A percentile compares a stretch with the other conserved stretches of the same genome.
phyloP scores from a whole-genome alignment of 2,329 filamentous ascomycete species.

The Alternaria metachromatica region DNA sequence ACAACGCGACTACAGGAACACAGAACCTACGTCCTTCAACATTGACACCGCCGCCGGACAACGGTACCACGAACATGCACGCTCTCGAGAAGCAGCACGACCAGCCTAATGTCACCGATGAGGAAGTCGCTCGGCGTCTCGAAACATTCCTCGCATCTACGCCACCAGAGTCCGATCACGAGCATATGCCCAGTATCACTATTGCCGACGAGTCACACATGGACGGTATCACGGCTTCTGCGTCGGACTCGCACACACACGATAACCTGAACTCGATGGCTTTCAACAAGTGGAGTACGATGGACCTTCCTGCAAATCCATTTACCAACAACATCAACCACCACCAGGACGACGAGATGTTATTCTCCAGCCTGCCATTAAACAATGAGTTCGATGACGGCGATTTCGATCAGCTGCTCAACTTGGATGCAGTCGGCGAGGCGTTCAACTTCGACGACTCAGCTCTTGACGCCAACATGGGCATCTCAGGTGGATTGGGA shows the following conservation, averaged over 20 bases:
- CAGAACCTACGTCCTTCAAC: conserved; percentile 34
- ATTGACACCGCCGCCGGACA: conserved; percentile 52
- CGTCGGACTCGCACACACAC: not conserved
- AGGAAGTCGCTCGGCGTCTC: conserved; percentile 56
- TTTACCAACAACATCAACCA: conserved; percentile 36
- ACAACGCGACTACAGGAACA: conserved; percentile 14
- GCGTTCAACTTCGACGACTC: conserved; percentile 44
- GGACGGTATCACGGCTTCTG: conserved; percentile 11
- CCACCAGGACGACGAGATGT: conserved; percentile 43
- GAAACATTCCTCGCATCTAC: conserved; percentile 60
- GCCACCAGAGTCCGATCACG: conserved; percentile 54
- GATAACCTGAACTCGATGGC: not conserved
- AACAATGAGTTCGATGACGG: conserved; percentile 50
- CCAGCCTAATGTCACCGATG: conserved; percentile 49
- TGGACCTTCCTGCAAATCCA: conserved; percentile 24
- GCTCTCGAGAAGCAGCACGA: conserved; percentile 39
- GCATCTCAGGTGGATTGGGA: conserved; percentile 18
- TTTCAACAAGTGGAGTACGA: conserved; percentile 31
- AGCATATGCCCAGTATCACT: conserved; percentile 39
- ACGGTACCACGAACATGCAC: conserved; percentile 42
- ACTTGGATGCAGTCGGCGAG: conserved; percentile 50
- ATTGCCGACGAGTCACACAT: conserved; percentile 33
- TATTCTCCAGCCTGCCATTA: conserved; percentile 45
- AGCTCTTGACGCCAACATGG: conserved; percentile 23
- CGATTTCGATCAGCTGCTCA: conserved; percentile 50